Conservation (phyloP, 208 protist genomes). For the Herpetomonas tarakana region DNA sequence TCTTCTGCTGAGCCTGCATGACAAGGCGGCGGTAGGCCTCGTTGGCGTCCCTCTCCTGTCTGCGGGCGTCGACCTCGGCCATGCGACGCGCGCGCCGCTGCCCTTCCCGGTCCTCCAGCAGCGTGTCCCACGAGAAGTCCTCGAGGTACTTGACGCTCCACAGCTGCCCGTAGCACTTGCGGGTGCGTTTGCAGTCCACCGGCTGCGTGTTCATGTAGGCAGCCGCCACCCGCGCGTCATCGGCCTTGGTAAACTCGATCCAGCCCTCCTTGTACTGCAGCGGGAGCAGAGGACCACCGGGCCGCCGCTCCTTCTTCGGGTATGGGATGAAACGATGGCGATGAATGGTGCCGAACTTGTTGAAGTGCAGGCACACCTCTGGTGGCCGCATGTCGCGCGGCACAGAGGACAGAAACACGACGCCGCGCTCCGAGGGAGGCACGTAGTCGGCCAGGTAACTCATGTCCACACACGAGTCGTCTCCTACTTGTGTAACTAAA, state of each 20-base stretch:
- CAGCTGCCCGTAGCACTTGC: slow-evolving; percentile 69
- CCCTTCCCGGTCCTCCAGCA: slow-evolving; percentile 63
- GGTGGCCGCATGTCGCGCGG: slow-evolving; percentile 73
- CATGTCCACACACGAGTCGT: too few species aligned
- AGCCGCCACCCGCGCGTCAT: slow-evolving; percentile 45
- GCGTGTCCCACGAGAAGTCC: slow-evolving; percentile 54
- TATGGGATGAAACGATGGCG: slow-evolving; percentile 74
- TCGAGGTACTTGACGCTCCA: slow-evolving; percentile 73
- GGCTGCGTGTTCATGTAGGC: slow-evolving; percentile 51
- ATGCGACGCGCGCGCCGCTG: slow-evolving; percentile 34
- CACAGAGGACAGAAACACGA: slow-evolving; percentile 73
- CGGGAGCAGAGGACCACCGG: slow-evolving; percentile 56
- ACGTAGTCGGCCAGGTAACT: slow-evolving; percentile 20
- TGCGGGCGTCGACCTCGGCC: slow-evolving; percentile 44
- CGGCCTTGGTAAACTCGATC: slow-evolving; percentile 61
- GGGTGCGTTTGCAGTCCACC: slow-evolving; percentile 58
- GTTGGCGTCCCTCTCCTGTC: slow-evolving; percentile 56
- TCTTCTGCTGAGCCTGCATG: slow-evolving; percentile 24
- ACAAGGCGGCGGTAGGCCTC: slow-evolving; percentile 72
- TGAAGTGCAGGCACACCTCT: slow-evolving; percentile 74
- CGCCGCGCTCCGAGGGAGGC: slow-evolving; percentile 44
- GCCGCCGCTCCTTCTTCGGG: slow-evolving; percentile 70
- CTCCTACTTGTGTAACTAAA: too few species aligned
- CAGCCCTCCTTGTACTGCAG: slow-evolving; percentile 78
- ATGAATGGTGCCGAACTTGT: slow-evolving; percentile 51